Base-by-base conservation (phyloP, 2,329 filamentous ascomycete genomes). In the Penicillium sp. region DNA sequence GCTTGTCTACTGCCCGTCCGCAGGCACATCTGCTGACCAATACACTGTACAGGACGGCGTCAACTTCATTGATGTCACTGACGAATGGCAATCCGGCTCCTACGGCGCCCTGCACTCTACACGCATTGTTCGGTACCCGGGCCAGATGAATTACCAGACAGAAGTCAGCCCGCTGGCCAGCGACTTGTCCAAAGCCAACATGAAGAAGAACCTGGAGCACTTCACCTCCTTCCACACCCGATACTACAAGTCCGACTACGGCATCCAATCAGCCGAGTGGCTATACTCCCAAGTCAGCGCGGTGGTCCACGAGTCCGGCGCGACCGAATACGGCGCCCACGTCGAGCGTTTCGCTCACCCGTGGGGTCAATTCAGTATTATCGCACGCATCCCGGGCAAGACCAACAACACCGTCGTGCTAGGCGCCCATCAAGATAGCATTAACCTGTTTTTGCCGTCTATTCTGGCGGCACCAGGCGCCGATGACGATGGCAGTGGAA, bases 41-140 rank as follows among this genome's bases (percentile, higher is more conserved):
- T n/a, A 28, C 50, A 51, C 51, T 17, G 4, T 48, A 20, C 28
- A 96, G 91, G 84, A 90, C 73, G 92, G 92, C 70, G 83, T 88
- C 67, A 90, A 88, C 71, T 98, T 98, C 83, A 96, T 98, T 84
- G 94, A 98, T 78, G 93, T 98, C 71, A 97, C 95, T 61, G 84
- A 91, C 41, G 76, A 78, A 57, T 69, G 65, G 43, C 86, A 88
- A 57, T 81, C 82, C 54, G 84, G 90, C 52, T 83, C 90, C 63
- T 90, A 89, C 60, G 70, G 81, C 35, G 67, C 72, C 59, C 56
- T 74, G 42, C 56, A 74, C 74, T 58, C 73, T 68, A 67, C 68
- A 68, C 63, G 65, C 56, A 67, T 84, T 62, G 81, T 88, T 64
- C 81, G 78, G 49, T 96, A 89, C 73, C 92, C 92, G 1, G 79